phyloP scores from a whole-genome alignment of 2,329 filamentous ascomycete genomes.

The Botrytis medusae region DNA sequence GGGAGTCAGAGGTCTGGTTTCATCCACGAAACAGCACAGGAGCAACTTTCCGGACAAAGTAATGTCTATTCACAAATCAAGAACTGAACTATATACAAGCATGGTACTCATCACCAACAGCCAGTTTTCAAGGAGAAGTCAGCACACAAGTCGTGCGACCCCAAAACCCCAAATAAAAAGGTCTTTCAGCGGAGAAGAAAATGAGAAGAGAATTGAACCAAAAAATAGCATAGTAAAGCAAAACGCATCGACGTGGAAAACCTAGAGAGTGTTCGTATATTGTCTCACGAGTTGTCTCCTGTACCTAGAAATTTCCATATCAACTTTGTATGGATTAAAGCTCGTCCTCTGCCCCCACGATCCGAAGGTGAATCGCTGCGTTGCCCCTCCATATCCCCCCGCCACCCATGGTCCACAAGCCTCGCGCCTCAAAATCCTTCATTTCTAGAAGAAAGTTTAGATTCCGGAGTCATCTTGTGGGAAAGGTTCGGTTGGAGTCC shows the following conservation, averaged over 20 bases:
- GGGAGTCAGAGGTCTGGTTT: neutral
- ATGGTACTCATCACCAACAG: neutral
- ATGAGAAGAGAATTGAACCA: neutral
- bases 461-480: slow-evolving; percentile 36
- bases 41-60: neutral
- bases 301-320: neutral
- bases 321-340: neutral
- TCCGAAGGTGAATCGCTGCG: neutral
- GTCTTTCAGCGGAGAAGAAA: neutral
- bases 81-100: neutral
- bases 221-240: neutral
- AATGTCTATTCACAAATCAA: neutral
- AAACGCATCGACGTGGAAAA: neutral
- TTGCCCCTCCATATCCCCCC: neutral
- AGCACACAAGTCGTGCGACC: neutral
- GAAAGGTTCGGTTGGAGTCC: slow-evolving; percentile 24
- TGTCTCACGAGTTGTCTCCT: neutral
- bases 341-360: neutral
- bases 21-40: neutral
- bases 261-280: neutral
- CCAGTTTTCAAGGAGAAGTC: neutral
- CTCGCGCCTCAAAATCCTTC: neutral
- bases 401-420: neutral
- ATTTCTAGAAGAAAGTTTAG: slow-evolving; percentile 18
- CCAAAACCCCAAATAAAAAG: neutral